Conservation (phyloP, 2,329 filamentous ascomycete species). For the Colletotrichum euphorbiae region DNA sequence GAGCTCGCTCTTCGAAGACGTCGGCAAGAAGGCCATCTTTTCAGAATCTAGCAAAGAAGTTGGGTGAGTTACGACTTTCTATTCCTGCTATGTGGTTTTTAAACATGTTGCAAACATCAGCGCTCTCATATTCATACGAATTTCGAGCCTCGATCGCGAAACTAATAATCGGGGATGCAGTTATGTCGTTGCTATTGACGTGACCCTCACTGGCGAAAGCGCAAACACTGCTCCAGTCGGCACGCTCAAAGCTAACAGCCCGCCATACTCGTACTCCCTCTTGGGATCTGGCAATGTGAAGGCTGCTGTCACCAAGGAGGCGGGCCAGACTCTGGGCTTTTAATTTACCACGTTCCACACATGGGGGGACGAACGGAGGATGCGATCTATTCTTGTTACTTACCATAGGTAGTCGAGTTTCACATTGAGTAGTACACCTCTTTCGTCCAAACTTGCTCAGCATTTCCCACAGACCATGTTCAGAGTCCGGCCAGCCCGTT, state of each 20-base stretch:
- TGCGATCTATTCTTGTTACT: background rate
- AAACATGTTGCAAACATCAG: background rate
- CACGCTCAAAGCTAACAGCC: slow-evolving; percentile 60
- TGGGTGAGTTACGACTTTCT: slow-evolving; percentile 15
- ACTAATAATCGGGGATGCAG: background rate
- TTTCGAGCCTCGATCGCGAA: background rate
- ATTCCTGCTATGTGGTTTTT: background rate
- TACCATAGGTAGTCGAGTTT: background rate
- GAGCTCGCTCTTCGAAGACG: slow-evolving; percentile 59
- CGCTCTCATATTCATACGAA: background rate
- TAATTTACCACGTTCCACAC: background rate
- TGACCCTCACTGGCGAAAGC: slow-evolving; percentile 53
- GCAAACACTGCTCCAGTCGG: slow-evolving; percentile 60
- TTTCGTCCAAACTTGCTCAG: slow-evolving; percentile 10
- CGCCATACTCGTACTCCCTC: slow-evolving; percentile 56
- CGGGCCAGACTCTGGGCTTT: slow-evolving; percentile 48
- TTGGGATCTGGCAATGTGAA: slow-evolving; percentile 58
- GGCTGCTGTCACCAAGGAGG: slow-evolving; percentile 50
- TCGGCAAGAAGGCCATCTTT: slow-evolving; percentile 48
- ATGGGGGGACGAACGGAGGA: background rate
- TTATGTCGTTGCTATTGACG: slow-evolving; percentile 53
- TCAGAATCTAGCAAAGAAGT: slow-evolving; percentile 46
- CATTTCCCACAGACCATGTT: background rate
- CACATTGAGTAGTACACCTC: background rate
- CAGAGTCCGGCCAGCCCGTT: background rate